Conservation (phyloP, 208 protist species). For the Leishmania mexicana region DNA sequence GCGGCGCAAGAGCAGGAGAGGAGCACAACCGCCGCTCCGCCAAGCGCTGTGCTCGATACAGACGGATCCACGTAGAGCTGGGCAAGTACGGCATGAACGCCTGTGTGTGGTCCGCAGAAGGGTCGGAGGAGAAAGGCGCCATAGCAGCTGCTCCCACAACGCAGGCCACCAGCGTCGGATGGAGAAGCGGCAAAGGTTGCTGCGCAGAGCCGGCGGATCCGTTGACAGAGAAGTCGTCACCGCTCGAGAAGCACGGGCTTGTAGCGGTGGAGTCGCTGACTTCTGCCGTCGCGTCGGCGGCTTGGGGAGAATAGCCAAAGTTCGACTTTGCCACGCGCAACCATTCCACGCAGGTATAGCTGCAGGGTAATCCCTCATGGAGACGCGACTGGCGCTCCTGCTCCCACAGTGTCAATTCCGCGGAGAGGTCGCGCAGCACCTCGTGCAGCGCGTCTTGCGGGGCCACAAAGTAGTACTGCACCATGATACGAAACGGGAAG, state of each 20-base stretch:
- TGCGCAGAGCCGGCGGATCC: neutral
- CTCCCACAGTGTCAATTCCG: constrained; percentile 16
- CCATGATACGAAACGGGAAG: constrained; percentile 60
- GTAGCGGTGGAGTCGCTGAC: no score
- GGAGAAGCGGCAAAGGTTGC: constrained; percentile 35
- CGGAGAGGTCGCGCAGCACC: constrained; percentile 14
- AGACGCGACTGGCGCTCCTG: neutral
- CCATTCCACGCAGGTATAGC: constrained; percentile 19
- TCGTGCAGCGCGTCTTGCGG: neutral
- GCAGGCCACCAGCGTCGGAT: constrained; percentile 23
- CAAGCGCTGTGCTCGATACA: constrained; percentile 25
- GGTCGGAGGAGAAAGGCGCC: neutral
- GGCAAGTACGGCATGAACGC: constrained; percentile 31
- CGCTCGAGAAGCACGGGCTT: neutral
- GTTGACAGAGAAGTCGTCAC: constrained; percentile 1
- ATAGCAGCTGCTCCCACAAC: neutral
- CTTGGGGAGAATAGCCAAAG: neutral
- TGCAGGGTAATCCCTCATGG: neutral
- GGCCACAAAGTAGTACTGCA: constrained; percentile 65
- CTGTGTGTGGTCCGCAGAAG: neutral
- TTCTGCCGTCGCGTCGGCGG: neutral
- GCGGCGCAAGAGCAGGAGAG: neutral
- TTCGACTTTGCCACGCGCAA: neutral
- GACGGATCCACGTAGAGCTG: constrained; percentile 10
- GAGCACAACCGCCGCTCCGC: constrained; percentile 1